These are phyloP conservation scores for Bryum argenteum DNA, from an alignment of 225 moss, liverwort and hornwort species.

Conservation along the genomic window DNA sequence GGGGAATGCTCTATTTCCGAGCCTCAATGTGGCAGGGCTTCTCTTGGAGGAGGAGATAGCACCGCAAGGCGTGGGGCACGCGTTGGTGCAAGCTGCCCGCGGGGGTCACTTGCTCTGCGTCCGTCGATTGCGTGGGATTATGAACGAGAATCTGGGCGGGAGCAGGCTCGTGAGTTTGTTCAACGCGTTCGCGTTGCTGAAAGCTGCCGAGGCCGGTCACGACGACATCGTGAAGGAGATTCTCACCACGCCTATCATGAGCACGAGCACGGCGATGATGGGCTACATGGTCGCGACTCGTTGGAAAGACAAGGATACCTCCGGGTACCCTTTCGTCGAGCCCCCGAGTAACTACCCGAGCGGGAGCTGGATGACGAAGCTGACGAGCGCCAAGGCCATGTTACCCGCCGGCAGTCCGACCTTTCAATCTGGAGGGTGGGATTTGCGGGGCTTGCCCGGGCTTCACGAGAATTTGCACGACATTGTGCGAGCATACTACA, in stretches of 20 bases:
- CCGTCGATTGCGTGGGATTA: conserved; percentile 46
- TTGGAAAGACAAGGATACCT: conserved; percentile 35
- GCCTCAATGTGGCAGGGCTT: conserved; percentile 39
- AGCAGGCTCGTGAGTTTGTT: conserved; percentile 42
- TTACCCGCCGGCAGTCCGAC: conserved; percentile 27
- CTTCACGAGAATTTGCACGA: conserved; percentile 31
- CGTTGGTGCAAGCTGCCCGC: conserved; percentile 41
- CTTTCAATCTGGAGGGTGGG: conserved; percentile 45
- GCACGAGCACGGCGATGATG: conserved; percentile 43
- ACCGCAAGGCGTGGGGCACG: conserved; percentile 52
- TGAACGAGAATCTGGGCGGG: conserved; percentile 30
- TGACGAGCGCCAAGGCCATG: conserved; percentile 29
- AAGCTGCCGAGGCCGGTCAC: conserved; percentile 45
- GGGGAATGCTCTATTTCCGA: conserved; percentile 29
- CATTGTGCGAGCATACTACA: conserved; percentile 34
- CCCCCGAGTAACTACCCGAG: conserved; percentile 20
- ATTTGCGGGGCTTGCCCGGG: conserved; percentile 32
- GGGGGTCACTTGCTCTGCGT: conserved; percentile 46
- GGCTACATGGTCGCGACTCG: conserved; percentile 41
- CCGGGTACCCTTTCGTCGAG: conserved; percentile 44
- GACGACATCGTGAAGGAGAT: conserved; percentile 39
- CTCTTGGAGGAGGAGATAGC: conserved; percentile 40
- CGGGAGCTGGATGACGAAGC: conserved; percentile 42
- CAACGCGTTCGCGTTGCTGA: conserved; percentile 40
- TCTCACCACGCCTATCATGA: conserved; percentile 34